Conservation (phyloP, 306 rosid genomes). For the Lagenaria siceraria region DNA sequence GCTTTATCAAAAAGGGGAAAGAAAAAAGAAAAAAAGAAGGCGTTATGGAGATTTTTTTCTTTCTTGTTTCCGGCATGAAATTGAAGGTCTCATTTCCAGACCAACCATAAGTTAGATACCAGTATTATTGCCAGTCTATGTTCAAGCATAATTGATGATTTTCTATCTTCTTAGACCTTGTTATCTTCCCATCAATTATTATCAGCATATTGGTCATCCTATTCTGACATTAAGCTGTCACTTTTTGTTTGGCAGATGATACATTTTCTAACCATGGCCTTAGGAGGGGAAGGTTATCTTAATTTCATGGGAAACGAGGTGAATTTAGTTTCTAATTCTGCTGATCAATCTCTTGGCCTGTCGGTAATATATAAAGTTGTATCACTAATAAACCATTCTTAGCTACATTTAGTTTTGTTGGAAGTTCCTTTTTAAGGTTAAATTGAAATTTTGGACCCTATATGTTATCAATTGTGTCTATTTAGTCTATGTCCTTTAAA, state of each 20-base stretch:
- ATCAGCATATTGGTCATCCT: neutral
- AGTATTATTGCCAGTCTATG: neutral
- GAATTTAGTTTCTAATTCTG: conserved; percentile 18
- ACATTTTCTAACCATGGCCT: conserved; percentile 87
- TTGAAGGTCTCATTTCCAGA: neutral
- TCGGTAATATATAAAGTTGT: neutral
- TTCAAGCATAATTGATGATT: neutral
- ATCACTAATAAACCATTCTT: neutral
- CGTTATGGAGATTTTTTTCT: too few species aligned
- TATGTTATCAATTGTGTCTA: neutral
- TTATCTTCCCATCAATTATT: neutral
- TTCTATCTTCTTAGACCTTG: neutral
- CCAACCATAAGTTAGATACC: neutral
- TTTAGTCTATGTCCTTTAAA: neutral
- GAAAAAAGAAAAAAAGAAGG: too few species aligned
- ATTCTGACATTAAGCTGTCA: neutral
- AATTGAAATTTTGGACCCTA: neutral
- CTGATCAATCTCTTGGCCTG: neutral
- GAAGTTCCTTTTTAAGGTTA: neutral
- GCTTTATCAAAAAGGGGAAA: neutral
- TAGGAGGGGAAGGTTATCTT: conserved; percentile 97
- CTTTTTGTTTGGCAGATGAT: conserved; percentile 54
- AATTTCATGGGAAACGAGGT: conserved; percentile 99
- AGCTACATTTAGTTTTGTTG: neutral
- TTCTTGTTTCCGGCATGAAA: neutral